Base-by-base conservation (phyloP, 768 basidiomycete species). In the Russula lepida region DNA sequence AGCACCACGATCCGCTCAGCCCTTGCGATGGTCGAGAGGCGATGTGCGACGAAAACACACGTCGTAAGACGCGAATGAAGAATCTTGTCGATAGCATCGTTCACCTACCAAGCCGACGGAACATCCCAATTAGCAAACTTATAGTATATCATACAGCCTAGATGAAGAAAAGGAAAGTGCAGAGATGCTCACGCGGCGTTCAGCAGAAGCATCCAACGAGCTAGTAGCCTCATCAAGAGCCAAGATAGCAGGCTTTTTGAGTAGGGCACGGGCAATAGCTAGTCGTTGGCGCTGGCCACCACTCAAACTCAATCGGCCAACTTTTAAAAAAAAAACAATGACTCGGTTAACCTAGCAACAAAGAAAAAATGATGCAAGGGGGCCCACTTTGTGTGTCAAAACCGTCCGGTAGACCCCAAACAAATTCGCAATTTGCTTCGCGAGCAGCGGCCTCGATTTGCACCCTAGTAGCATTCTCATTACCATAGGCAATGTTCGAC, bases 351-450 rank as follows among this genome's bases (percentile, higher is more conserved):
- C n/a, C n/a, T 3, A 21, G 21, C 21, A 44, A 44, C 43, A 21
- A 39, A 39, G 39, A 41, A 19, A 49, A 49, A 32, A 30, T 32
- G 23, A 23, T 21, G 21, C 25, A 4, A 25, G 25, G 8, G 2
- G 21, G 70, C 89, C 67, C 64, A 94, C 93, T 94, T 67, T 85
- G 79, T 0, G 95, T 98, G 67, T 97, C 95, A 67, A 95, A 95
- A 0, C 94, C 93, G 59, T 92, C 79, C 11, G 95, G 94, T 79
- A 98, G 84, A 17, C 89, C 86, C 88, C 92, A 92, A 6, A 98
- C 85, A 69, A 95, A 98, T 68, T 95, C 93, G 73, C 95, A 98
- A 67, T 98, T 97, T 2, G 95, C 95, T 61, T 91, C 82, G 21
- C 88, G 79, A 0, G 94, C 95, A 0, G 92, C 95, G 30, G 84